These are phyloP conservation scores for Termitomyces sp. DNA, from an alignment of 768 basidiomycete genomes.

Conservation along the genomic window DNA sequence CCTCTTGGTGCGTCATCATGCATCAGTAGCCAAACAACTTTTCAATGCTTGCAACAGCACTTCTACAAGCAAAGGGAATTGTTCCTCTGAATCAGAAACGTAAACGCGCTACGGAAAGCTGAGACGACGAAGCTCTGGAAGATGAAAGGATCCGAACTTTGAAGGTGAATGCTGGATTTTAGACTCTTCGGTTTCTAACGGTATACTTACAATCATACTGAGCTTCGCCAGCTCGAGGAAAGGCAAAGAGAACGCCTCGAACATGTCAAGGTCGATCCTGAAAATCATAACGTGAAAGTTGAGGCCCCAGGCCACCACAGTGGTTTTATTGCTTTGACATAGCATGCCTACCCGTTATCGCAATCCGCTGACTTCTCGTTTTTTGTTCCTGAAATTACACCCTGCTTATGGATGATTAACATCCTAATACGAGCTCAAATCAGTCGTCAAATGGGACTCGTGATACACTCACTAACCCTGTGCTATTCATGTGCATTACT, in stretches of 20 bases:
- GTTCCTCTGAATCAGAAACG: background rate
- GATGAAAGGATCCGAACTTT: background rate
- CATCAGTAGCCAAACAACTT: background rate
- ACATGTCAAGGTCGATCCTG: background rate
- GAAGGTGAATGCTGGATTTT: background rate
- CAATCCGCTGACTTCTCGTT: background rate
- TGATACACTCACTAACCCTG: no score
- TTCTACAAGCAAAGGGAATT: slow-evolving; percentile 13
- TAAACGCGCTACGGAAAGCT: background rate
- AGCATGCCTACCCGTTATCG: background rate
- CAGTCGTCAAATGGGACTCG: no score
- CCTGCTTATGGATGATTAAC: no score
- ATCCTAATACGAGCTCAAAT: no score
- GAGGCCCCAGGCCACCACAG: background rate
- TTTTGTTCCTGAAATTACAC: background rate
- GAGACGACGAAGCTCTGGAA: background rate
- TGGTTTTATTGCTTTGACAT: background rate
- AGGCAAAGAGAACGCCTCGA: background rate
- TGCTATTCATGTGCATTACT: no score
- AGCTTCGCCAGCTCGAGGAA: background rate
- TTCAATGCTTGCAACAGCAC: background rate
- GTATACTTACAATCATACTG: background rate
- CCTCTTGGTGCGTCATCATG: slow-evolving; percentile 9
- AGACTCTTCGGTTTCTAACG: background rate
- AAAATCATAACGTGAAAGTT: background rate